Conservation (phyloP, 257 asterid genomes). For the Rehmannia glutinosa region DNA sequence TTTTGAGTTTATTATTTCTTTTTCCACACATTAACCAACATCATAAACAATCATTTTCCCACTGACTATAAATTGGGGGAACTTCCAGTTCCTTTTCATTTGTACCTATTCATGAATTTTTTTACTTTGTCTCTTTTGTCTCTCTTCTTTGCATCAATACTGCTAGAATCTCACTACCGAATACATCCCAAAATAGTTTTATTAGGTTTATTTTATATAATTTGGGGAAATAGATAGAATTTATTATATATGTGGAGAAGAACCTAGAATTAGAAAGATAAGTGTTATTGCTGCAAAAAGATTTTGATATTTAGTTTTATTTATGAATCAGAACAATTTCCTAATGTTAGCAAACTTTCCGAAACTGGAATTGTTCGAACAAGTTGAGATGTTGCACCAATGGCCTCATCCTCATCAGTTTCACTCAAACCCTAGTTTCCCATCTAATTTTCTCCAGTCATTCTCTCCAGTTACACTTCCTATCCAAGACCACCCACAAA, state of each 20-base stretch:
- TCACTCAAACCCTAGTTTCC: neutral
- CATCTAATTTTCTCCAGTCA: neutral
- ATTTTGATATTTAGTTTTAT: too few species aligned
- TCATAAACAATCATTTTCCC: constrained; percentile 10
- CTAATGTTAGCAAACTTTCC: constrained; percentile 22
- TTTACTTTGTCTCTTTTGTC: neutral
- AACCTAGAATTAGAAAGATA: too few species aligned
- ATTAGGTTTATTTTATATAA: too few species aligned
- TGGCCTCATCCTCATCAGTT: neutral
- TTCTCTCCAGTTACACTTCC: constrained; percentile 21
- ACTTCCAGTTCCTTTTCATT: constrained; percentile 16
- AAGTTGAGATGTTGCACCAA: constrained; percentile 8
- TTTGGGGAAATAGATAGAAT: too few species aligned
- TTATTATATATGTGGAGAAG: too few species aligned
- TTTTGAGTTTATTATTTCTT: neutral
- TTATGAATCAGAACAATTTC: constrained; percentile 10
- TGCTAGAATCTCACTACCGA: too few species aligned
- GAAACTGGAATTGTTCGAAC: constrained; percentile 5
- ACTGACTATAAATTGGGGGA: constrained; percentile 30
- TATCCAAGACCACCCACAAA: neutral
- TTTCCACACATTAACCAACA: neutral
- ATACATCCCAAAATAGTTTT: neutral
- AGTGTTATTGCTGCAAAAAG: too few species aligned
- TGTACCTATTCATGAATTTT: neutral
- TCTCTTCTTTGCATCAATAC: neutral